A percentile compares a stretch with the other conserved stretches of the same genome.
phyloP scores from a whole-genome alignment of 2,329 filamentous ascomycete genomes.

The Stachybotrys chartarum region DNA sequence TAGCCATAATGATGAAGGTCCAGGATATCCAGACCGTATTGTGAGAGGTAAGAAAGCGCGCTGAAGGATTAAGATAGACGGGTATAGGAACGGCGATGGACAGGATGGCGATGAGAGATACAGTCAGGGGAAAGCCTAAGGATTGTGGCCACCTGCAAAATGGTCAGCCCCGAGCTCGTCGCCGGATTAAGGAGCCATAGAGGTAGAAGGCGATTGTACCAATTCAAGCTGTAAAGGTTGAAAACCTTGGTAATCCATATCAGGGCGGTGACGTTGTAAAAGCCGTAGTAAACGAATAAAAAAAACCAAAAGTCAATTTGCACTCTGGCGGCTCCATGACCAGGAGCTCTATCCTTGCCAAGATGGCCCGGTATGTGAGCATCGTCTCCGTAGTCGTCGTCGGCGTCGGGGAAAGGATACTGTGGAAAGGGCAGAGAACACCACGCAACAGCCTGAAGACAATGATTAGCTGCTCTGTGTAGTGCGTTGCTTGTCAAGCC shows the following conservation, averaged over 20 bases:
- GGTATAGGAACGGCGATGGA: constrained; percentile 54
- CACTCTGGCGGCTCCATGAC: constrained; percentile 56
- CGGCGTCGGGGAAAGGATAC: constrained; percentile 44
- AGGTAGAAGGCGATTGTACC: constrained; percentile 24
- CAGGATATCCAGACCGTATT: constrained; percentile 64
- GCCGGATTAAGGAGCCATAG: not conserved
- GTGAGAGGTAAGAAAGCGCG: constrained; percentile 48
- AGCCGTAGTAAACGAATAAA: constrained; percentile 61
- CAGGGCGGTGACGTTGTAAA: constrained; percentile 60
- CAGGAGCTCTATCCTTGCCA: constrained; percentile 39
- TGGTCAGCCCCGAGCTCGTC: not conserved
- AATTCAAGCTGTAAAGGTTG: constrained; percentile 64
- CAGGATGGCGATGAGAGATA: constrained; percentile 53
- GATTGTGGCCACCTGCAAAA: constrained; percentile 49
- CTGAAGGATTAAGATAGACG: constrained; percentile 47
- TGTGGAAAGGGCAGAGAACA: constrained; percentile 60
- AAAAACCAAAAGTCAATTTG: constrained; percentile 68
- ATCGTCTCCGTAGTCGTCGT: constrained; percentile 20
- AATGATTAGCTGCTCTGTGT: constrained; percentile 3
- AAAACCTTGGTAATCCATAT: constrained; percentile 68
- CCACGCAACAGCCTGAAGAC: constrained; percentile 52
- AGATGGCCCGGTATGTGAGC: constrained; percentile 10
- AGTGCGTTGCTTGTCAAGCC: not conserved
- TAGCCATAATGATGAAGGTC: constrained; percentile 64
- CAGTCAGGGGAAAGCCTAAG: constrained; percentile 57